phyloP scores from a whole-genome alignment of 805 yeast species.

The Pichia scutulata region DNA sequence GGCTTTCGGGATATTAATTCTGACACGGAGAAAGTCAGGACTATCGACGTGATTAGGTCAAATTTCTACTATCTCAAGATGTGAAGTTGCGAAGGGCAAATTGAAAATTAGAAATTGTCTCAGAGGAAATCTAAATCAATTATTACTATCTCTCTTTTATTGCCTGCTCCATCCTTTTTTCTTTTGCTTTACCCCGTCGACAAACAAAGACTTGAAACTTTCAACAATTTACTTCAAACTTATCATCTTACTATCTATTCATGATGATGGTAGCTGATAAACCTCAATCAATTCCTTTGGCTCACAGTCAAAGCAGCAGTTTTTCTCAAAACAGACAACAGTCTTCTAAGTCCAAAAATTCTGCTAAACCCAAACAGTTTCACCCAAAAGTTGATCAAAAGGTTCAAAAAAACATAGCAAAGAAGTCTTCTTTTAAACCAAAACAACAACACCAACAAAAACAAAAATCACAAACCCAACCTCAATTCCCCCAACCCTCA shows the following conservation, averaged over 20 bases:
- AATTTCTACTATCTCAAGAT: too few species aligned
- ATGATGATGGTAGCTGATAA: constrained; percentile 18
- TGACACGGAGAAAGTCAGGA: too few species aligned
- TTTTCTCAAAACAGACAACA: neutral
- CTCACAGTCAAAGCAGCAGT: constrained; percentile 4
- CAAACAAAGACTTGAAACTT: neutral
- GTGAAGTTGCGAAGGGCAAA: neutral
- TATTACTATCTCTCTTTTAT: neutral
- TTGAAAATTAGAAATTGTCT: neutral
- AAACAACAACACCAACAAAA: neutral
- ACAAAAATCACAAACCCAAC: neutral
- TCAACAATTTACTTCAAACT: neutral
- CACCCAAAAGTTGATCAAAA: neutral
- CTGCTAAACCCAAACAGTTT: neutral
- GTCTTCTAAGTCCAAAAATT: constrained; percentile 1
- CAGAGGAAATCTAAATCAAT: too few species aligned
- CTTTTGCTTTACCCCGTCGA: neutral
- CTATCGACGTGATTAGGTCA: too few species aligned
- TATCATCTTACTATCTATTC: neutral
- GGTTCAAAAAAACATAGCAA: neutral
- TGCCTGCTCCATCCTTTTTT: neutral
- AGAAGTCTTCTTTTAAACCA: neutral
- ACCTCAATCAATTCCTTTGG: constrained; percentile 18
- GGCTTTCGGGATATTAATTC: too few species aligned
- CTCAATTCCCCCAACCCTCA: neutral